Percentiles rank a stretch among this genome's conserved stretches.
These are phyloP conservation scores for Wallemia ichthyophaga DNA, from an alignment of 1,284 basidiomycete species.

Conservation along the genomic window DNA sequence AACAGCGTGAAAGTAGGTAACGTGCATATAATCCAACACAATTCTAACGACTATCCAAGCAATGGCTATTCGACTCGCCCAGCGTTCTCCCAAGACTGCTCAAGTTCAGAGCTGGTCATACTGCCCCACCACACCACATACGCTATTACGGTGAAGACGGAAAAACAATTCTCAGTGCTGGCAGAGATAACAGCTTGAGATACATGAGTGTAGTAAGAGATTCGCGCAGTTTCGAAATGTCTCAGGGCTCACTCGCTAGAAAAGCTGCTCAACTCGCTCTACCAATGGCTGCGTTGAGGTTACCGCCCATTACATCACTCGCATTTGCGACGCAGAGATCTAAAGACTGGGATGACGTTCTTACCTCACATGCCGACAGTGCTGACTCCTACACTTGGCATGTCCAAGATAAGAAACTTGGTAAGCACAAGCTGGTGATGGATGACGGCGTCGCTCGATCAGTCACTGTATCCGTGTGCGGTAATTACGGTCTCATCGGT, in stretches of 20 bases:
- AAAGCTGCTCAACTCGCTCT: slow-evolving; percentile 54
- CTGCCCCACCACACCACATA: slow-evolving; percentile 64
- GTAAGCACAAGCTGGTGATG: slow-evolving; percentile 24
- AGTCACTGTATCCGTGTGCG: slow-evolving; percentile 77
- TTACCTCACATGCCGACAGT: slow-evolving; percentile 64
- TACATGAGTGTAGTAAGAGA: slow-evolving; percentile 79
- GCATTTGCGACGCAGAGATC: slow-evolving; percentile 49
- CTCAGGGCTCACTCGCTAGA: slow-evolving; percentile 67
- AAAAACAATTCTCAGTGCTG: slow-evolving; percentile 64
- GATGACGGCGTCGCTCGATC: slow-evolving; percentile 24
- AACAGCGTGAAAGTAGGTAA: slow-evolving; percentile 57
- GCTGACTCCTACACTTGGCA: slow-evolving; percentile 56
- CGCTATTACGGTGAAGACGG: slow-evolving; percentile 90
- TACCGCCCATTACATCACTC: slow-evolving; percentile 42
- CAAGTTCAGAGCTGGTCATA: slow-evolving; percentile 76
- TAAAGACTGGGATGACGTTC: slow-evolving; percentile 92
- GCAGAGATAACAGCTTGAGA: slow-evolving; percentile 52
- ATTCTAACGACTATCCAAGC: slow-evolving; percentile 21
- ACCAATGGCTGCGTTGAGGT: slow-evolving; percentile 47
- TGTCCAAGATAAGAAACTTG: slow-evolving; percentile 48
- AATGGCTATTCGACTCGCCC: slow-evolving; percentile 92
- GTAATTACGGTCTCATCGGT: slow-evolving; percentile 72
- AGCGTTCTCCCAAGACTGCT: slow-evolving; percentile 55
- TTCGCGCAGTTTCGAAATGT: slow-evolving; percentile 72
- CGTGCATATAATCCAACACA: neutral